Evolutionary conservation across 139 green algal species (phyloP).

Genomic region (Tetraselmis striata): DNA sequence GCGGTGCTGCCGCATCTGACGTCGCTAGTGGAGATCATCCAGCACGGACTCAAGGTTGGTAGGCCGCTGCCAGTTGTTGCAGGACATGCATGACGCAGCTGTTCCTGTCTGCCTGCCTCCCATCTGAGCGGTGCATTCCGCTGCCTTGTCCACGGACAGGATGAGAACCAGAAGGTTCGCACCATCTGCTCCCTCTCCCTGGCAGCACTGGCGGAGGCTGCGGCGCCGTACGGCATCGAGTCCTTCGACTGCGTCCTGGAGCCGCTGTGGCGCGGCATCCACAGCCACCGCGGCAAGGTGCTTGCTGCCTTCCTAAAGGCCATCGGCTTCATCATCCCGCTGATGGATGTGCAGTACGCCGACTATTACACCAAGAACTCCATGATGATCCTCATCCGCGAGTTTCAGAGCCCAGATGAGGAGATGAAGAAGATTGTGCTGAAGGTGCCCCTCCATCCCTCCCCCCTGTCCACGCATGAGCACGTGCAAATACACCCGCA

Average conservation of each 20-base stretch:
- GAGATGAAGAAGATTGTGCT: slow-evolving; percentile 99
- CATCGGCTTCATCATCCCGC: slow-evolving; percentile 96
- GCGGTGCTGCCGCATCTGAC: slow-evolving; percentile 96
- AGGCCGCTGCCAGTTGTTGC: slow-evolving; percentile 2
- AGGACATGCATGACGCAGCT: slow-evolving; percentile 51
- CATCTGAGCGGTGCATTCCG: no score
- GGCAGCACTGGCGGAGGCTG: slow-evolving; percentile 89
- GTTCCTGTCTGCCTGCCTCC: no score
- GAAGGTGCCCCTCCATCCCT: slow-evolving; percentile 63
- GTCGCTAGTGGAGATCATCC: slow-evolving; percentile 93
- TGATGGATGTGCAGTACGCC: slow-evolving; percentile 98
- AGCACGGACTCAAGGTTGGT: slow-evolving; percentile 60
- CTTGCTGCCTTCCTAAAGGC: slow-evolving; percentile 85
- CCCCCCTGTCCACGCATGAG: no score
- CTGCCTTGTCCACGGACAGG: no score
- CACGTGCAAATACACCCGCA: no score
- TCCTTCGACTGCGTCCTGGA: slow-evolving; percentile 97
- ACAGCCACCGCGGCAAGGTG: slow-evolving; percentile 85
- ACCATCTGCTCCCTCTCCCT: slow-evolving; percentile 94
- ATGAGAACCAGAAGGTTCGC: slow-evolving; percentile 69
- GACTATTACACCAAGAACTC: slow-evolving; percentile 97
- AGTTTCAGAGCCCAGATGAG: slow-evolving; percentile 96
- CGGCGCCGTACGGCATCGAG: slow-evolving; percentile 96
- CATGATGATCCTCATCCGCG: slow-evolving; percentile 94
- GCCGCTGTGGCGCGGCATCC: slow-evolving; percentile 95